Evolutionary conservation across 1,284 basidiomycete genomes (phyloP), one percentile per base, ranked within the genome.

Genomic region (Phaffia rhodozyma): DNA sequence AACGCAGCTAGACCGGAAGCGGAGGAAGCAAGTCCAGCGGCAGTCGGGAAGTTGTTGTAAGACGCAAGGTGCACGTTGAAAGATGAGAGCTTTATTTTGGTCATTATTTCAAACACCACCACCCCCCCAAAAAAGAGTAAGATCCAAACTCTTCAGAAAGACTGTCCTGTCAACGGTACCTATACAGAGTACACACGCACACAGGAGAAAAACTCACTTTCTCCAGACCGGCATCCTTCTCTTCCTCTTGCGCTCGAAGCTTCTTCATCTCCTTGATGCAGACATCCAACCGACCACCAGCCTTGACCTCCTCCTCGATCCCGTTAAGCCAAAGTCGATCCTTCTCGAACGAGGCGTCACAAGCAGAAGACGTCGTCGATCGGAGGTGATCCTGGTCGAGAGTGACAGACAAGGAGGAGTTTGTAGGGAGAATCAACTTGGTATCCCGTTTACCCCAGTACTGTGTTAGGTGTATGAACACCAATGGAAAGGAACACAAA

Each of bases 371-470:
- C 3, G 94, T 99, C 9, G 91, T 94, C 1, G 91, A 91, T 65
- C 91, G 83, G 29, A 99, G 83, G 72, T 98, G 89, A 77, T 97
- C 91, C 77, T 98, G 96, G 73, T 89, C 89, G 65, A 98, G 85
- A 3, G 96, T 98, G 58, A 98, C 90, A 2, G 92, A 97, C 34
- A 99, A 84, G 27, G 94, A 97, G 6, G 91, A 91, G 78, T 99
- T 99, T 69, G 93, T 97, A 34, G 94, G 94, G 62, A 99, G 81
- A 73, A 97, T 97, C 68, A 98, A 84, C 70, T 86, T 84, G 11
- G 91, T 93, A 77, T 97, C 88, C 69, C 93, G 87, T 79, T 99
- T 99, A 69, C 94, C 94, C 94, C 94, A 99, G 80, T 93, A 94
- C 74, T 91, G 34, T 21, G 53, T 18, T 32, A 29, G 23, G 52